Evolutionary conservation across 306 rosid species (phyloP).

Genomic region (Quercus alba): DNA sequence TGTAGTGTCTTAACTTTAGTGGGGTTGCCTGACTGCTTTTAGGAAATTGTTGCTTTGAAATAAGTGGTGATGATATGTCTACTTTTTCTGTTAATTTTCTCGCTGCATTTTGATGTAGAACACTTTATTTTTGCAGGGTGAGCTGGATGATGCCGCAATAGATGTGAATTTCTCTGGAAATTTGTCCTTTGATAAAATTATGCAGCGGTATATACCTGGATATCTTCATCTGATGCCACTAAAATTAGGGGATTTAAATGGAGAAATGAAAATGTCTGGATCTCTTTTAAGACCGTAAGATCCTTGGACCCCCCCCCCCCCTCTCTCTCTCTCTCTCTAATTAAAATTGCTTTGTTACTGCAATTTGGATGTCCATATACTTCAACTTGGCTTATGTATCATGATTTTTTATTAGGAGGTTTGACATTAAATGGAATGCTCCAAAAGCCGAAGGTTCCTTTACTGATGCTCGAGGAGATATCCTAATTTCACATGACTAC

Average conservation of each 20-base stretch:
- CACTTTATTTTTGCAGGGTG: conserved; percentile 57
- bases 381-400: conserved; percentile 21
- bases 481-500: conserved; percentile 70
- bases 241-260: conserved; percentile 70
- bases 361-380: conserved; percentile 17
- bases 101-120: conserved; percentile 14
- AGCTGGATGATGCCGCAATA: conserved; percentile 78
- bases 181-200: conserved; percentile 63
- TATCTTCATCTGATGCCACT: conserved; percentile 60
- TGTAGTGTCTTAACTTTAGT: not conserved
- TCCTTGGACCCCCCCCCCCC: conserved; percentile 1
- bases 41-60: not conserved
- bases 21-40: not conserved
- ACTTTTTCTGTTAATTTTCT: not conserved
- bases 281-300: conserved; percentile 85
- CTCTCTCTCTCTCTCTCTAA: conserved; percentile 4
- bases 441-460: conserved; percentile 84
- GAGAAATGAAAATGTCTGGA: conserved; percentile 84
- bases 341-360: conserved; percentile 1
- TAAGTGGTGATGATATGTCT: not conserved
- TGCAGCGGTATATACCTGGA: conserved; percentile 71
- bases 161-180: conserved; percentile 90
- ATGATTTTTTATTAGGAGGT: conserved; percentile 49
- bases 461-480: conserved; percentile 87
- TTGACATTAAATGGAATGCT: conserved; percentile 89